Evolutionary conservation across 2,329 filamentous ascomycete genomes (phyloP).

Genomic region (Cadophora malorum): DNA sequence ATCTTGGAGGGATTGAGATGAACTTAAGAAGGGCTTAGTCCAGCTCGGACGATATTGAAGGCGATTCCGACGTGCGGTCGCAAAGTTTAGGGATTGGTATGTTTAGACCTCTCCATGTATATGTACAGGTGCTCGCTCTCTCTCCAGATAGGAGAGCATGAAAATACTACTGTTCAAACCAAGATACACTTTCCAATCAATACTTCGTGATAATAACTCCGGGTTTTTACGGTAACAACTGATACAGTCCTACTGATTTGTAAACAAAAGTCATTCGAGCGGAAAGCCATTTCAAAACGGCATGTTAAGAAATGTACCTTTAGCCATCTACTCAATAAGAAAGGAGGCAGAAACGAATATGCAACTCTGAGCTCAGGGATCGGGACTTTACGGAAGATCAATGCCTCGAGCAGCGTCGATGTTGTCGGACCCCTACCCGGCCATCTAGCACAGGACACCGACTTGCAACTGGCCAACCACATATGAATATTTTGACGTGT

Average conservation of each 20-base stretch:
- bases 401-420: conserved; percentile 16
- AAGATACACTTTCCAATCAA: conserved; percentile 17
- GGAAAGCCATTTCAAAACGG: conserved; percentile 16
- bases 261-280: conserved; percentile 18
- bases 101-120: conserved; percentile 19
- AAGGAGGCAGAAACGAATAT: conserved; percentile 18
- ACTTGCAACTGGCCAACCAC: conserved; percentile 15
- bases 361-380: conserved; percentile 16
- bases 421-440: conserved; percentile 11
- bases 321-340: conserved; percentile 3
- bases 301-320: conserved; percentile 18
- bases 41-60: conserved; percentile 12
- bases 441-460: conserved; percentile 16
- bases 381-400: conserved; percentile 11
- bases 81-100: conserved; percentile 12
- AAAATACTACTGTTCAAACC: conserved; percentile 17
- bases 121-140: conserved; percentile 13
- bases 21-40: conserved; percentile 12
- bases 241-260: conserved; percentile 7
- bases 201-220: conserved; percentile 10
- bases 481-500: conserved; percentile 15
- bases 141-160: conserved; percentile 13
- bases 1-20: conserved; percentile 5
- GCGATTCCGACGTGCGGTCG: conserved; percentile 13
- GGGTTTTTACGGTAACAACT: conserved; percentile 18